These are phyloP conservation scores for Scutellaria minor DNA, from an alignment of 257 asterid species.

Conservation along the genomic window DNA sequence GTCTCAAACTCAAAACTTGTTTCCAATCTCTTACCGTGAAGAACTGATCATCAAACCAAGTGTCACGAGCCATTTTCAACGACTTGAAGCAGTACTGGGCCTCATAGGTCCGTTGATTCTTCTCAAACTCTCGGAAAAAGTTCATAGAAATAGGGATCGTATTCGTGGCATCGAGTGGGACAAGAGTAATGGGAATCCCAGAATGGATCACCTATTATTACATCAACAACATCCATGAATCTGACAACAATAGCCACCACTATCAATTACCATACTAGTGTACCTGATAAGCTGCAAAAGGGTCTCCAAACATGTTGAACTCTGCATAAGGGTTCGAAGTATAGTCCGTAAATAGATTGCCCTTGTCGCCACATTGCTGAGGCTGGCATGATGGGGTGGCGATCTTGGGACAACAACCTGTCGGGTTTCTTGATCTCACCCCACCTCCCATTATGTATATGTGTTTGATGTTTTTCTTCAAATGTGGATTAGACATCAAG, in stretches of 20 bases:
- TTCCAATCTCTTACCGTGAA: conserved; percentile 53
- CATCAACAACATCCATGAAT: no score
- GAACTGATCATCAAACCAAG: conserved; percentile 63
- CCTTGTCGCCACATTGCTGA: conserved; percentile 70
- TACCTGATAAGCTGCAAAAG: conserved; percentile 95
- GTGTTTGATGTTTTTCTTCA: conserved; percentile 72
- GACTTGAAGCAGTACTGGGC: conserved; percentile 85
- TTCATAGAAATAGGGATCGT: conserved; percentile 65
- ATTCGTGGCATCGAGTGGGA: conserved; percentile 92
- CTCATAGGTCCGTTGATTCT: conserved; percentile 76
- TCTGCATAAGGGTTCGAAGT: conserved; percentile 83
- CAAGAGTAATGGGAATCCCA: conserved; percentile 78
- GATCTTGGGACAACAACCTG: conserved; percentile 72
- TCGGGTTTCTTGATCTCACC: conserved; percentile 68
- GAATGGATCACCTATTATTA: conserved; percentile 75
- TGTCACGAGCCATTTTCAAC: conserved; percentile 74
- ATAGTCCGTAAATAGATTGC: conserved; percentile 71
- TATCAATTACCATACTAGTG: neutral
- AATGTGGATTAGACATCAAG: conserved; percentile 71
- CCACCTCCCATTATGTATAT: conserved; percentile 90
- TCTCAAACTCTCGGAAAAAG: conserved; percentile 60
- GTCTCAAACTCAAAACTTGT: neutral
- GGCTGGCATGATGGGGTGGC: conserved; percentile 60
- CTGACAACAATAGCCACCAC: neutral
- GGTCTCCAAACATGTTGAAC: conserved; percentile 82